Conservation (phyloP, 2,329 filamentous ascomycete species). For the Elsinoe fawcettii region DNA sequence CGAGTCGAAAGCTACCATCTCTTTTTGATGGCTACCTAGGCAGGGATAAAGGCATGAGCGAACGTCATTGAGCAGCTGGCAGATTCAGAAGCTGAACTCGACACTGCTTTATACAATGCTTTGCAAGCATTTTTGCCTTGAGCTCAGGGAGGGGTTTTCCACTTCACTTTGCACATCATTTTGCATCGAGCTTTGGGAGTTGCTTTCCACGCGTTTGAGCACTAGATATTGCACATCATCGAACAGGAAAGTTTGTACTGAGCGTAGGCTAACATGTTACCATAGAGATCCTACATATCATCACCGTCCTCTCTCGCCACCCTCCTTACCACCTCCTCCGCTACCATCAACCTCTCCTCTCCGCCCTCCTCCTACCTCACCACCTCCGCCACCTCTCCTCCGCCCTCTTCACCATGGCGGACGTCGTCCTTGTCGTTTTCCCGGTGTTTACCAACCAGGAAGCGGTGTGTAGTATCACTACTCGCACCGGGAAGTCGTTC, state of each 20-base stretch:
- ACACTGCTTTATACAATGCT: neutral
- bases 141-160: neutral
- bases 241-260: neutral
- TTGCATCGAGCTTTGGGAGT: too few relatives aligned
- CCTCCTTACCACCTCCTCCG: slow-evolving; percentile 24
- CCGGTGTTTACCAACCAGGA: too few relatives aligned
- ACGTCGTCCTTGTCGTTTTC: too few relatives aligned
- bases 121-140: neutral
- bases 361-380: too few relatives aligned
- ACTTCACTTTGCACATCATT: neutral
- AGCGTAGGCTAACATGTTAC: neutral
- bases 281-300: neutral
- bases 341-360: neutral
- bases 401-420: too few relatives aligned
- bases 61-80: neutral
- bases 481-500: too few relatives aligned
- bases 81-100: neutral
- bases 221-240: neutral
- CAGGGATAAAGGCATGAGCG: neutral
- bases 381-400: too few relatives aligned
- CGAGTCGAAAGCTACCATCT: neutral
- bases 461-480: too few relatives aligned
- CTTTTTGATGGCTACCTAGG: neutral
- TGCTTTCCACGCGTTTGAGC: neutral
- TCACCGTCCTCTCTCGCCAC: neutral